phyloP scores from a whole-genome alignment of 2,329 filamentous ascomycete species.

The Capronia coronata region DNA sequence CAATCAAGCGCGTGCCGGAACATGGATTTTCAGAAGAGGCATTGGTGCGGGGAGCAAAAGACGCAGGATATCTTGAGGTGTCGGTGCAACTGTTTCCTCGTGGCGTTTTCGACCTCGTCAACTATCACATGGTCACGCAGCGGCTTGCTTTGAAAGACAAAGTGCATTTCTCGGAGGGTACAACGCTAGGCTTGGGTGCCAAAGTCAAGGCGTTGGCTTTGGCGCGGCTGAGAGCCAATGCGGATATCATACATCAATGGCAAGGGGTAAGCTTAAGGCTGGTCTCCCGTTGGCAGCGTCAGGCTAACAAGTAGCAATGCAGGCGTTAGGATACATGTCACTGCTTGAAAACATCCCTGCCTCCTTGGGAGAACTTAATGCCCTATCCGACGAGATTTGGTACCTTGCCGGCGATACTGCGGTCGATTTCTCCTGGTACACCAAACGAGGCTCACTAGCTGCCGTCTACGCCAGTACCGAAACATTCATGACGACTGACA shows the following conservation, averaged over 20 bases:
- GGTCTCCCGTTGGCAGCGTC: not conserved
- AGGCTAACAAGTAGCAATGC: conserved; percentile 12
- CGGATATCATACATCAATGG: conserved; percentile 66
- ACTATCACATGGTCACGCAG: conserved; percentile 66
- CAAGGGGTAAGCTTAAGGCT: conserved; percentile 64
- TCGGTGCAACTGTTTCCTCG: conserved; percentile 74
- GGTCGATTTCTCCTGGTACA: conserved; percentile 86
- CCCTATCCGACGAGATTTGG: conserved; percentile 86
- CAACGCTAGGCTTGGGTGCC: conserved; percentile 46
- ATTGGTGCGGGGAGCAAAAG: conserved; percentile 69
- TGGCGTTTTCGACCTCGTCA: conserved; percentile 74
- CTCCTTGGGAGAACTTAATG: conserved; percentile 70
- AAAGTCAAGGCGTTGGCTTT: conserved; percentile 68
- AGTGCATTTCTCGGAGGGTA: conserved; percentile 34
- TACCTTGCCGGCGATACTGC: conserved; percentile 74
- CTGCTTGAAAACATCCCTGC: conserved; percentile 69
- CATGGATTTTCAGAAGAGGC: conserved; percentile 74
- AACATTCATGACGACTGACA: conserved; percentile 90
- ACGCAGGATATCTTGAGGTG: conserved; percentile 79
- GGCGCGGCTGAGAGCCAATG: conserved; percentile 70
- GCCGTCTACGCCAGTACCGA: conserved; percentile 72
- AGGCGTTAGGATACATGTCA: conserved; percentile 88
- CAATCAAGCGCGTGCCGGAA: conserved; percentile 67
- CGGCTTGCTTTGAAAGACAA: conserved; percentile 52
- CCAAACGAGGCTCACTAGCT: conserved; percentile 57